A percentile compares a stretch with the other conserved stretches of the same genome.
Evolutionary conservation across 73 alveolate genomes (phyloP).

Genomic region (Tetrahymena borealis): DNA sequence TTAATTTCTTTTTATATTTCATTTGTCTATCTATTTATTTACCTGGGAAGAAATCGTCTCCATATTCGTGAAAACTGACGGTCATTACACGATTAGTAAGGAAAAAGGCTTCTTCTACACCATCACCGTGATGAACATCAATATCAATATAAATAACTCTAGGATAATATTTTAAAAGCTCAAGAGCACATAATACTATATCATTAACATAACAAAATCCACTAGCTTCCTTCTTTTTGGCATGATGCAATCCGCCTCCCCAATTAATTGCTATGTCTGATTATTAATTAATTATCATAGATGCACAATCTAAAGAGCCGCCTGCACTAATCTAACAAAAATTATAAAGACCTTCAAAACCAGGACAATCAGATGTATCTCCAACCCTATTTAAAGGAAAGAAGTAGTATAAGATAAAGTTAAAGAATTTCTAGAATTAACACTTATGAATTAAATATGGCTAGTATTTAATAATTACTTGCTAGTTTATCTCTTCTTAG

Average conservation of each 20-base stretch:
- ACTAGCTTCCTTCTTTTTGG: slow-evolving; percentile 91
- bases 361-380: slow-evolving; percentile 66
- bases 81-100: slow-evolving; percentile 94
- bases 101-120: slow-evolving; percentile 98
- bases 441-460: slow-evolving; percentile 27
- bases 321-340: slow-evolving; percentile 77
- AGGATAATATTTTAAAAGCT: slow-evolving; percentile 81
- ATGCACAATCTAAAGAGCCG: slow-evolving; percentile 84
- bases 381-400: slow-evolving; percentile 56
- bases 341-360: slow-evolving; percentile 62
- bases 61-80: slow-evolving; percentile 89
- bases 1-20: too few species aligned
- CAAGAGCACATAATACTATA: slow-evolving; percentile 91
- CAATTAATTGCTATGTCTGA: slow-evolving; percentile 91
- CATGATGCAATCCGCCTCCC: slow-evolving; percentile 99
- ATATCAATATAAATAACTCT: slow-evolving; percentile 95
- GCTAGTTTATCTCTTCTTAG: slow-evolving; percentile 16
- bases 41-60: slow-evolving; percentile 98
- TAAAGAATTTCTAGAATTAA: too few species aligned
- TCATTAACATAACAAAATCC: slow-evolving; percentile 98
- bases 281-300: slow-evolving; percentile 52
- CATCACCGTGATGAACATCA: slow-evolving; percentile 99
- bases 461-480: slow-evolving; percentile 30
- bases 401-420: not conserved
- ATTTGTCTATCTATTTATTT: too few species aligned